Evolutionary conservation across 768 basidiomycete species (phyloP).

Genomic region (Mycena chlorophos): DNA sequence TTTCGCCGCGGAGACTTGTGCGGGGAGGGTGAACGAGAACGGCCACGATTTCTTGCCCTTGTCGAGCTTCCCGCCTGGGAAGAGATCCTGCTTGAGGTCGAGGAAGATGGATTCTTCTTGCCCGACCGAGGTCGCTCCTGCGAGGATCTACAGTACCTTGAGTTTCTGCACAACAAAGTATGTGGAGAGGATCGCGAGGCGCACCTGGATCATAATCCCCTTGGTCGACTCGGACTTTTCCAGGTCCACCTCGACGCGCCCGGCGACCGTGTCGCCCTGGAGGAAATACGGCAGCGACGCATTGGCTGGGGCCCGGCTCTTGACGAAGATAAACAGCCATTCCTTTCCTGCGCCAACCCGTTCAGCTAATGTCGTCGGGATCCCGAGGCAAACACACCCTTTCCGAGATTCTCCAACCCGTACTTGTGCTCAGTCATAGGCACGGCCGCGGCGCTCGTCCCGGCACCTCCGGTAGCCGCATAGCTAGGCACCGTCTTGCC

Average conservation of each 20-base stretch:
- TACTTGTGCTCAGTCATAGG: constrained; percentile 37
- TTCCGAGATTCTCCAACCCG: constrained; percentile 45
- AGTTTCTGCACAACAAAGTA: neutral
- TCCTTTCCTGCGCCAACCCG: constrained; percentile 23
- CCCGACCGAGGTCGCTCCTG: constrained; percentile 52
- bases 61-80: constrained; percentile 41
- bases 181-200: constrained; percentile 24
- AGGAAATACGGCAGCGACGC: constrained; percentile 46
- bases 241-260: constrained; percentile 52
- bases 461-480: constrained; percentile 6
- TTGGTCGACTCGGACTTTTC: constrained; percentile 51
- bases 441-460: neutral
- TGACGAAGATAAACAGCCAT: constrained; percentile 51
- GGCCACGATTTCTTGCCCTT: constrained; percentile 50
- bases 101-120: constrained; percentile 56
- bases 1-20: constrained; percentile 36
- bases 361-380: neutral
- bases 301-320: constrained; percentile 43
- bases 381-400: constrained; percentile 25
- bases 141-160: constrained; percentile 38
- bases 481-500: constrained; percentile 19
- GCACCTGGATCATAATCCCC: constrained; percentile 46
- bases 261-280: constrained; percentile 50
- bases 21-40: constrained; percentile 48
- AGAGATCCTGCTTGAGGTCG: constrained; percentile 42